Evolutionary conservation across 257 asterid genomes (phyloP), one percentile per base, ranked within the genome.

Genomic region (Petunia secreta): DNA sequence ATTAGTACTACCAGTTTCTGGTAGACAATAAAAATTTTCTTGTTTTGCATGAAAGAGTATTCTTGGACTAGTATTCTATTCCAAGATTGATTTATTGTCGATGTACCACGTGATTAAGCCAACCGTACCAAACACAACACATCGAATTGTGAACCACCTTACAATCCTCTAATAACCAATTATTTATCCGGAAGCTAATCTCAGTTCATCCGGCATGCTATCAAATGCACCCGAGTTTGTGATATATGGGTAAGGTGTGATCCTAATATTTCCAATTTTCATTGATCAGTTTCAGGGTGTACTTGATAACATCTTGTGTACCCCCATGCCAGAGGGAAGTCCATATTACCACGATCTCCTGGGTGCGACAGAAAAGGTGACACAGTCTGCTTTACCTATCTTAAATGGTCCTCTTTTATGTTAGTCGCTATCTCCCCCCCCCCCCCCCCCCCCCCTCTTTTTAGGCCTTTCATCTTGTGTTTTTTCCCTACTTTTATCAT

Each of bases 321-420:
- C 91, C 48, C 80, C 89, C 3, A 87, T 88, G 93, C 93, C 98
- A 25, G 98, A 92, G 67, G 94, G 90, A 80, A 88, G 89, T 85
- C 91, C 91, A 62, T 89, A 88, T 83, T 92, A 89, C 84, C 86
- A 65, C 63, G 68, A 89, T 82, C 87, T 91, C 86, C 82, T 94
- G 78, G 91, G 83, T 71, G 89, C 89, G 79, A 84, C 94, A 37
- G 81, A 81, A 81, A 90, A 86, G 95, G 98, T 94, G 87, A 52
- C 13, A 14, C 59, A 62, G 76, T 44, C 7, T 63, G 11, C 57
- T 58, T 46, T 39, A 36, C 73, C 9, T 36, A 7, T 62, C 69
- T 78, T 48, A 46, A 44, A 14, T 64, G 75, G 16, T 46, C 60
- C 60, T 48, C 60, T 48, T 48, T 36, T 79, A 63, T 14, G 48